These are phyloP conservation scores for Echria macrotheca DNA, from an alignment of 495 filamentous ascomycete species.

Conservation along the genomic window DNA sequence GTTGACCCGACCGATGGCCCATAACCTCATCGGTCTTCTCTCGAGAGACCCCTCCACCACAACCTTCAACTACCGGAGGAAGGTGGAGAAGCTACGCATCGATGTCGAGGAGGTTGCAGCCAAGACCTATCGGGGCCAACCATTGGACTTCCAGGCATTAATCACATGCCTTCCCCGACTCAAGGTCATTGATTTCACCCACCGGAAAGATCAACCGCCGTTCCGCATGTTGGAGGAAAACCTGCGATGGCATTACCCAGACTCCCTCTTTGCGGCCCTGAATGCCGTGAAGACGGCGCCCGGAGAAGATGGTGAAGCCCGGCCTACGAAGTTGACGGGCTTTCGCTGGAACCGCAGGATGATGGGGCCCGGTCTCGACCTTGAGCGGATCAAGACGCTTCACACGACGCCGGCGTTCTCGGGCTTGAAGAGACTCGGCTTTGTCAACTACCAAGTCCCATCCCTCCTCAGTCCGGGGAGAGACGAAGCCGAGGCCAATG, in stretches of 20 bases:
- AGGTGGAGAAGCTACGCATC: conserved; percentile 64
- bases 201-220: conserved; percentile 49
- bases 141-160: conserved; percentile 38
- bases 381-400: conserved; percentile 41
- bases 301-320: not conserved
- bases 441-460: conserved; percentile 59
- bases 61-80: conserved; percentile 52
- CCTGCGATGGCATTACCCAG: conserved; percentile 60
- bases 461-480: conserved; percentile 22
- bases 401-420: conserved; percentile 59
- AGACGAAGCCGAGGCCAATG: conserved; percentile 27
- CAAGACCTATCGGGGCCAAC: conserved; percentile 28
- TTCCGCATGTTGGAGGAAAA: conserved; percentile 43
- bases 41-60: conserved; percentile 37
- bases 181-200: conserved; percentile 49
- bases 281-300: conserved; percentile 9
- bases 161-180: conserved; percentile 43
- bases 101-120: conserved; percentile 46
- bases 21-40: conserved; percentile 32
- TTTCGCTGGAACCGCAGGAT: conserved; percentile 80
- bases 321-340: conserved; percentile 44
- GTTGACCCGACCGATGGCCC: conserved; percentile 44
- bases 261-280: conserved; percentile 53
- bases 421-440: conserved; percentile 51
- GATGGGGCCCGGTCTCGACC: conserved; percentile 41